Evolutionary conservation across 192 early-diverging fungal species (phyloP).

Genomic region (Coemansia sp.): DNA sequence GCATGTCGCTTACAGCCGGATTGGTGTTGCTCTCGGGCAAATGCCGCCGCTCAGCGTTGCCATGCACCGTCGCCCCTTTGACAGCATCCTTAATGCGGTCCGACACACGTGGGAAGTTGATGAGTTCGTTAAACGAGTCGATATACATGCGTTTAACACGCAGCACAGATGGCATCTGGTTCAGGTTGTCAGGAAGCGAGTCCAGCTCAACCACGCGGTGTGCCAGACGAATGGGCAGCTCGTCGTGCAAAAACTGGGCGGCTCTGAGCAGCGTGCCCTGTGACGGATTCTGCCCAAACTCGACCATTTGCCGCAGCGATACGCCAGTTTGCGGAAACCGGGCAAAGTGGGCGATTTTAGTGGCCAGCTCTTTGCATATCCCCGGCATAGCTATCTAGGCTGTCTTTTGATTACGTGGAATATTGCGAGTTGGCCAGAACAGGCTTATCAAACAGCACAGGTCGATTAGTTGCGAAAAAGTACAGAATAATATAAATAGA

Average conservation of each 20-base stretch:
- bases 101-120: constrained; percentile 42
- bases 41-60: constrained; percentile 20
- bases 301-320: constrained; percentile 91
- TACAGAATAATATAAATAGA: neutral
- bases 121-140: constrained; percentile 74
- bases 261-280: constrained; percentile 73
- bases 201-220: constrained; percentile 95
- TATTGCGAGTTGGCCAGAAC: no score
- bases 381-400: constrained; percentile 23
- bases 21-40: constrained; percentile 37
- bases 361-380: constrained; percentile 60
- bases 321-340: constrained; percentile 89
- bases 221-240: constrained; percentile 90
- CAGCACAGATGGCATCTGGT: constrained; percentile 85
- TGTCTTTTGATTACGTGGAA: no score
- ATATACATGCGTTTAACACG: constrained; percentile 96
- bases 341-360: constrained; percentile 77
- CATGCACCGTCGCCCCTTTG: constrained; percentile 28
- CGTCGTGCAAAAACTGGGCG: constrained; percentile 81
- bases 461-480: neutral
- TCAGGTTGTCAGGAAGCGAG: constrained; percentile 78
- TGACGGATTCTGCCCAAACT: constrained; percentile 87
- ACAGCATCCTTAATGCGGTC: constrained; percentile 45
- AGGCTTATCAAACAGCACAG: no score
- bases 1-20: constrained; percentile 20